Evolutionary conservation across 441 rosid species (phyloP).

Genomic region (Eutrema salsugineum): DNA sequence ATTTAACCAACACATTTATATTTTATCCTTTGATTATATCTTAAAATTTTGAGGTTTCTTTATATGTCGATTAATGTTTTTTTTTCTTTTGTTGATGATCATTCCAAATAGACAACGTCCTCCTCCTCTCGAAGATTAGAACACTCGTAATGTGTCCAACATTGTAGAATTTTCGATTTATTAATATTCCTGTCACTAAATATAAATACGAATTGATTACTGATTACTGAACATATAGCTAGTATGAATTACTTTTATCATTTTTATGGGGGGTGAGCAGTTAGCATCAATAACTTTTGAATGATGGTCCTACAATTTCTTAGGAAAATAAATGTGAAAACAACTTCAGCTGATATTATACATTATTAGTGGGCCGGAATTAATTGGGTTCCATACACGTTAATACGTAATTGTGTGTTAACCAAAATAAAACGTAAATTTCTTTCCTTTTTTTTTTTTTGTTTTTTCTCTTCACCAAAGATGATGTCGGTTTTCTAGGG

Average conservation of each 20-base stretch:
- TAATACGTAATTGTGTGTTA: not conserved
- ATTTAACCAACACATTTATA: not conserved
- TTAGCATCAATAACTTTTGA: slow-evolving; percentile 29
- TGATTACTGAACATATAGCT: not conserved
- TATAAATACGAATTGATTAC: not conserved
- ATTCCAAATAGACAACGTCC: not conserved
- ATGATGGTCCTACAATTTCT: slow-evolving; percentile 25
- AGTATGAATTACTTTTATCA: not conserved
- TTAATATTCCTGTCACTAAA: not conserved
- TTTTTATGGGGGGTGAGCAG: slow-evolving; percentile 1
- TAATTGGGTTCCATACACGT: slow-evolving; percentile 21
- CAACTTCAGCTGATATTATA: slow-evolving; percentile 3
- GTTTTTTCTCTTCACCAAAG: slow-evolving; percentile 15
- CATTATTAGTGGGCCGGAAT: slow-evolving; percentile 22
- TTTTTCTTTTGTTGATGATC: not conserved
- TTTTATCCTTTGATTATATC: not conserved
- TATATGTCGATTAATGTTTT: not conserved
- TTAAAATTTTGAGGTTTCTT: not conserved
- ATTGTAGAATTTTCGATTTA: not conserved
- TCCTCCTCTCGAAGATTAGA: not conserved
- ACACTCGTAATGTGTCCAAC: not conserved
- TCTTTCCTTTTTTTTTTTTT: not conserved
- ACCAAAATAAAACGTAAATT: not conserved
- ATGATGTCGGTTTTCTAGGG: slow-evolving; percentile 26
- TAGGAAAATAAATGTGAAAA: slow-evolving; percentile 25